Base-by-base conservation (phyloP, 495 filamentous ascomycete genomes). In the Penicillium pancosmium region DNA sequence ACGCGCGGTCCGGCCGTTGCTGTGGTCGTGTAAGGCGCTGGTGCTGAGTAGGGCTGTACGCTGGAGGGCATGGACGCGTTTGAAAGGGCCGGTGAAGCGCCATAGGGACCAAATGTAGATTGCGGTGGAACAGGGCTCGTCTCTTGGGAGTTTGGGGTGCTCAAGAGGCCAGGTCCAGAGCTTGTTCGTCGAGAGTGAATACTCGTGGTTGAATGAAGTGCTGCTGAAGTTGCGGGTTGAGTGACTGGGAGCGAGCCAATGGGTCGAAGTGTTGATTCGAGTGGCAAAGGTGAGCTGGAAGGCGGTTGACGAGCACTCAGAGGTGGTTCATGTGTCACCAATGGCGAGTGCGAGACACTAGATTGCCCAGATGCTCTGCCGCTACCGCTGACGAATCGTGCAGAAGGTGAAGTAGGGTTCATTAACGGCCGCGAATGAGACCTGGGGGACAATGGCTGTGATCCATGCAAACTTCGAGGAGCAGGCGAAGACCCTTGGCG, bases 371-470 rank as follows among this genome's bases (percentile, higher is more conserved):
- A 73, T 35, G 79, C 76, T 19, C 71, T 68, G 9, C 71, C 73
- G 48, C 62, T 62, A 2, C 60, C 54, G 50, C 68, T 58, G 12
- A 73, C 69, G 53, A 78, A 73, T 12, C 76, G 71, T 44, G 73
- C 73, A 3, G 82, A 76, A 19, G 88, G 88, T 15, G 88, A 90
- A 55, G 79, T 79, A 19, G 89, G 88, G 35, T 84, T 87, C 63
- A 90, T 76, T n/a, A 86, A 79, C 54, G 80, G 79, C 50, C 85
- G 80, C 19, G 71, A 66, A 59, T 64, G 68, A 68, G 64, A 74
- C 60, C 57, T 75, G 47, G 72, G 71, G 53, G 68, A 82, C 50
- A 76, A 68, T 4, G 70, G 74, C 57, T 63, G 73, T 19, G 79
- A 64, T 52, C 76, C 68, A 51, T 62, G 72, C 47, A 64, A 63